A percentile compares a stretch with the other conserved stretches of the same genome.
Conservation (phyloP, 164 flowering plant species). For the Brasenia schreberi region DNA sequence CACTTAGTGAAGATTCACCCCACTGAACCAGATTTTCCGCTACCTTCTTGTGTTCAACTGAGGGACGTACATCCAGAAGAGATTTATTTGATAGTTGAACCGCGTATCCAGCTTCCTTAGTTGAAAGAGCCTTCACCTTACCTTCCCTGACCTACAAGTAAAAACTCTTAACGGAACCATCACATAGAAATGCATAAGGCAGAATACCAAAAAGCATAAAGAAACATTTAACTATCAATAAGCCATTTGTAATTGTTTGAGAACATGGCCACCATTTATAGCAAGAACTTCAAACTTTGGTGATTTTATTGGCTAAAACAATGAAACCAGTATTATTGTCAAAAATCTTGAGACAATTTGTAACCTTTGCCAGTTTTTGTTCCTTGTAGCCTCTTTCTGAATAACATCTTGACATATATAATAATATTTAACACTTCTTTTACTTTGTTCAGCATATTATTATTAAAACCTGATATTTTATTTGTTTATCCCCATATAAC, state of each 20-base stretch:
- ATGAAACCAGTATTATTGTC: too few relatives aligned
- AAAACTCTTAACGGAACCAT: background rate
- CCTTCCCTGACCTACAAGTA: conserved; percentile 58
- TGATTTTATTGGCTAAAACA: too few relatives aligned
- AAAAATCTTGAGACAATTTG: too few relatives aligned
- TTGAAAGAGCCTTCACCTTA: conserved; percentile 69
- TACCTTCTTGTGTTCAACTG: conserved; percentile 72
- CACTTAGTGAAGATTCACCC: background rate
- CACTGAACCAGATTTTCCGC: background rate
- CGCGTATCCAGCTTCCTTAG: conserved; percentile 97
- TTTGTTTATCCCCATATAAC: too few relatives aligned
- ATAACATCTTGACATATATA: too few relatives aligned
- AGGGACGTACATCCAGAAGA: conserved; percentile 90
- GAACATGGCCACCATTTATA: background rate
- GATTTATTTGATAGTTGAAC: conserved; percentile 76
- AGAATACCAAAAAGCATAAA: background rate
- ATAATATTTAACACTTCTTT: too few relatives aligned
- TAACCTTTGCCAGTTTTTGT: too few relatives aligned
- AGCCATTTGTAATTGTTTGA: background rate
- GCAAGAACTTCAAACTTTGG: too few relatives aligned
- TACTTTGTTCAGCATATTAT: too few relatives aligned
- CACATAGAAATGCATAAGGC: background rate
- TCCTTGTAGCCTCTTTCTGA: too few relatives aligned
- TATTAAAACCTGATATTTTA: too few relatives aligned
- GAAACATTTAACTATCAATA: background rate